phyloP scores from a whole-genome alignment of 345 rosid genomes.

The Citrus unshiu region DNA sequence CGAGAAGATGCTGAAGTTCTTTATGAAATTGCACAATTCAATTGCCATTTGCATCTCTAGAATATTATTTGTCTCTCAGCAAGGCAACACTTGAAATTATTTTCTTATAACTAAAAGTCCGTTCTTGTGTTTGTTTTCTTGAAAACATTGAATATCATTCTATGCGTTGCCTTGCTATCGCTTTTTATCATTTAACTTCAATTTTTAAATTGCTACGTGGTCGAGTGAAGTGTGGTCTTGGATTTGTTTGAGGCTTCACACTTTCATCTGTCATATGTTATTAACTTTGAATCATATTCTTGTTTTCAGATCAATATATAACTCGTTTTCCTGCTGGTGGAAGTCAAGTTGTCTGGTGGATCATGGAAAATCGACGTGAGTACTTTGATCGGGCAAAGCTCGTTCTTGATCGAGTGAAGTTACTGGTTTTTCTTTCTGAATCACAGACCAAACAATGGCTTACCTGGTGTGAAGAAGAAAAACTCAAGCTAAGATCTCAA shows the following conservation, averaged over 20 bases:
- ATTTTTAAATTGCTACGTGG: background rate
- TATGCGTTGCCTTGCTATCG: background rate
- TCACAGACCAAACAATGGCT: conserved; percentile 81
- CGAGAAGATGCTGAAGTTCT: background rate
- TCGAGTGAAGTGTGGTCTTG: background rate
- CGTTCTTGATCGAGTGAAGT: conserved; percentile 75
- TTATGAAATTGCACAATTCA: background rate
- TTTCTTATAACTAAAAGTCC: background rate
- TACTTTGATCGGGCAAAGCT: conserved; percentile 83
- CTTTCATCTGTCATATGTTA: background rate
- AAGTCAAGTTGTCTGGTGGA: conserved; percentile 97
- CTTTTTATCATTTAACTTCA: background rate
- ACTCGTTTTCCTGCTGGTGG: conserved; percentile 87
- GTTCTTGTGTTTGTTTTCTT: background rate
- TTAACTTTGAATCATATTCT: conserved; percentile 1
- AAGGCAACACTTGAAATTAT: background rate
- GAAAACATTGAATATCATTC: background rate
- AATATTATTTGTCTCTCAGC: background rate
- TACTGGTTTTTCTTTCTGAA: conserved; percentile 81
- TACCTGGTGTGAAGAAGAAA: conserved; percentile 86
- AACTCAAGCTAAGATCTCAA: conserved; percentile 74
- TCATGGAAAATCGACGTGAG: conserved; percentile 92
- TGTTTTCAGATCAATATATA: conserved; percentile 77
- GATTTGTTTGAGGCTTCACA: conserved; percentile 1
- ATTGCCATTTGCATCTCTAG: background rate